Evolutionary conservation across 1,284 basidiomycete genomes (phyloP), one percentile per base, ranked within the genome.

Genomic region (Fomes fomentarius): DNA sequence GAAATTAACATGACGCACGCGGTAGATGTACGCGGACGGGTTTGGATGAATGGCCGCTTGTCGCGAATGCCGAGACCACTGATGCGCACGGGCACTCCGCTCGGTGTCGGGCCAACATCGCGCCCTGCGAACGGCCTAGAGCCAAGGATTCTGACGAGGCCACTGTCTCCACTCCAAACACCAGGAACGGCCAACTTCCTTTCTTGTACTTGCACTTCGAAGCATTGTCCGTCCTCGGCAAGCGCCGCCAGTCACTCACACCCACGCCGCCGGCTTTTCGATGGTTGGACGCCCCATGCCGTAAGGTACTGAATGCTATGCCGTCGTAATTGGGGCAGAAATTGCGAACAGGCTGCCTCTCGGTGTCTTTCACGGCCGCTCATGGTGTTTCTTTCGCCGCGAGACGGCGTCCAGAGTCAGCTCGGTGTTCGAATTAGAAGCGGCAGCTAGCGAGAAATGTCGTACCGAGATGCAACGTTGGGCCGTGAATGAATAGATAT

Each of bases 1-100:
- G 47, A 42, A 41, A 26, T 31, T 44, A 42, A 47, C 15, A 53
- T 57, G 53, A 54, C 56, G 53, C 56, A 54, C 39, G n/a, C n/a
- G n/a, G n/a, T n/a, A n/a, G n/a, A n/a, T n/a, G n/a, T n/a, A n/a
- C n/a, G n/a, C n/a, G n/a, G n/a, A n/a, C n/a, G n/a, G n/a, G n/a
- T n/a, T n/a, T n/a, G n/a, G n/a, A n/a, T n/a, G n/a, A n/a, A n/a
- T n/a, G n/a, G n/a, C n/a, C n/a, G n/a, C n/a, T n/a, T n/a, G n/a
- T n/a, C n/a, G n/a, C n/a, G n/a, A n/a, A n/a, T n/a, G n/a, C n/a
- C n/a, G n/a, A n/a, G n/a, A n/a, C n/a, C n/a, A n/a, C n/a, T n/a
- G n/a, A n/a, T n/a, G n/a, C n/a, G n/a, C n/a, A n/a, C n/a, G n/a
- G n/a, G n/a, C n/a, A n/a, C n/a, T n/a, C n/a, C n/a, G n/a, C n/a